Evolutionary conservation across 129 eudicot species (phyloP).

Genomic region (Rutidosis leptorrhynchoides): DNA sequence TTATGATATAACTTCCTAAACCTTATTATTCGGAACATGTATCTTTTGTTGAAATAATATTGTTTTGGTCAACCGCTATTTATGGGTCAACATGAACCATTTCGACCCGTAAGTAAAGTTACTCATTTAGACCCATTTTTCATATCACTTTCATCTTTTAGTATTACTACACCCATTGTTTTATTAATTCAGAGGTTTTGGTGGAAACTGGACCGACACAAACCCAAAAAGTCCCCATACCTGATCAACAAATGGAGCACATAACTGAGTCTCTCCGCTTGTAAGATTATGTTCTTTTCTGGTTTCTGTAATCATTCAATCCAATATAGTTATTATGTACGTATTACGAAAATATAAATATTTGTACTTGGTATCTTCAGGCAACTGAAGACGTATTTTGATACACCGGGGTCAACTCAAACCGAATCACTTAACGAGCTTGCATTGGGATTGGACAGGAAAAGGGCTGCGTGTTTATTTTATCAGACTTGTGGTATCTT

Average conservation of each 20-base stretch:
- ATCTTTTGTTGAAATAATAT: not conserved
- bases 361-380: constrained; percentile 35
- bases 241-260: constrained; percentile 52
- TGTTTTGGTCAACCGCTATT: not conserved
- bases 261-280: constrained; percentile 51
- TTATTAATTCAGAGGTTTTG: constrained; percentile 47
- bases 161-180: not conserved
- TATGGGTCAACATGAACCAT: not conserved
- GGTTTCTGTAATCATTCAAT: constrained; percentile 7
- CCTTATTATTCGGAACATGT: not conserved
- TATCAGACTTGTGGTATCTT: constrained; percentile 74
- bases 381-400: constrained; percentile 84
- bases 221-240: constrained; percentile 47
- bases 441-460: constrained; percentile 68
- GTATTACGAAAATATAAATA: not conserved
- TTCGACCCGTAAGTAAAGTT: not conserved
- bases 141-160: not conserved
- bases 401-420: constrained; percentile 61
- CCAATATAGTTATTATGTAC: constrained; percentile 3
- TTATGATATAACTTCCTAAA: not conserved
- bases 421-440: constrained; percentile 69
- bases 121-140: not conserved
- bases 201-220: constrained; percentile 85
- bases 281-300: constrained; percentile 31
- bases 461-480: constrained; percentile 79